Evolutionary conservation across 2,329 filamentous ascomycete species (phyloP).

Genomic region (Aschersonia sp.): DNA sequence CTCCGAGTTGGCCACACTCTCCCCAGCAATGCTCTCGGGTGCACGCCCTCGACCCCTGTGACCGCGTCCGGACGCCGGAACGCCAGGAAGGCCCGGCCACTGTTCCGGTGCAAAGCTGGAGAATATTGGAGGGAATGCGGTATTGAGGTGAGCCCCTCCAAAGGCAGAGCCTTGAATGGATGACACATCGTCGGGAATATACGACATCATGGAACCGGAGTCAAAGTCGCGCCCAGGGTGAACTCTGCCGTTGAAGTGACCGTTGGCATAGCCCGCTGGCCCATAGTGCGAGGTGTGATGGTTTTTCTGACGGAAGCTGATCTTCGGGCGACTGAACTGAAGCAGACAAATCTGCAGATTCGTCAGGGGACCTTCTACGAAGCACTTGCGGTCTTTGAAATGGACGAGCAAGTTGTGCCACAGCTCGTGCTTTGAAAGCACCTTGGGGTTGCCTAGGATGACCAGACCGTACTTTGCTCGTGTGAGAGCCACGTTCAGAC

Average conservation of each 20-base stretch:
- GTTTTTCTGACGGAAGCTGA: slow-evolving; percentile 83
- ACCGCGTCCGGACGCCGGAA: slow-evolving; percentile 43
- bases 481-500: slow-evolving; percentile 92
- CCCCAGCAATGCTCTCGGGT: slow-evolving; percentile 71
- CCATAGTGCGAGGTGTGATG: slow-evolving; percentile 56
- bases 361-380: slow-evolving; percentile 87
- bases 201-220: slow-evolving; percentile 79
- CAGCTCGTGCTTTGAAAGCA: slow-evolving; percentile 90
- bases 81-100: slow-evolving; percentile 73
- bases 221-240: slow-evolving; percentile 45
- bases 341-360: slow-evolving; percentile 93
- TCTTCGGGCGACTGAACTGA: slow-evolving; percentile 89
- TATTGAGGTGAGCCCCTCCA: slow-evolving; percentile 60
- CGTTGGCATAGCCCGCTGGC: slow-evolving; percentile 20
- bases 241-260: slow-evolving; percentile 24
- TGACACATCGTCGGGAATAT: slow-evolving; percentile 93
- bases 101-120: slow-evolving; percentile 75
- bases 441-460: slow-evolving; percentile 94
- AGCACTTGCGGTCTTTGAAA: slow-evolving; percentile 92
- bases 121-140: slow-evolving; percentile 87
- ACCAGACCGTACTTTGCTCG: slow-evolving; percentile 94
- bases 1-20: slow-evolving; percentile 85
- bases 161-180: slow-evolving; percentile 88
- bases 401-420: slow-evolving; percentile 93
- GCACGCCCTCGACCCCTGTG: slow-evolving; percentile 52